Base-by-base conservation (phyloP, 1,284 basidiomycete genomes). In the Thelephora terrestris region DNA sequence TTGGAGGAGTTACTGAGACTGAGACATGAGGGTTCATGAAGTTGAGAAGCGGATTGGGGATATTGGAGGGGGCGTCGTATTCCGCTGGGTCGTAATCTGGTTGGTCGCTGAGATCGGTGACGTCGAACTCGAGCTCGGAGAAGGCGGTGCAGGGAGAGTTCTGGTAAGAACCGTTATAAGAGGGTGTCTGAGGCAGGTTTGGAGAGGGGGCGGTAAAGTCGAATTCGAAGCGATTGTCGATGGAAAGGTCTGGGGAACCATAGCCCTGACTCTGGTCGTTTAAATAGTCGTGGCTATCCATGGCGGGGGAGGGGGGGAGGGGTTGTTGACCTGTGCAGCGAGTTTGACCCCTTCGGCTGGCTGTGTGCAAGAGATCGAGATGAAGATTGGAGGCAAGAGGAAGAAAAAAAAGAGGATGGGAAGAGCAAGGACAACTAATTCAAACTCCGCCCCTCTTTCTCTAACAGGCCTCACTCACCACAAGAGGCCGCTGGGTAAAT, bases 71-170 rank as follows among this genome's bases (percentile, higher is more conserved):
- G 10, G 66, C 59, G 67, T 87, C 83, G 70, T 76, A 86, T 47
- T 82, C 77, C 39, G 71, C 62, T 4, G 81, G 82, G 60, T 85
- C 77, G 73, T 86, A 85, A 23, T 76, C 75, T 9, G 58, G 60
- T 52, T 65, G 63, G 46, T 67, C 67, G 46, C 69, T 66, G 18
- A 73, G 71, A 48, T 75, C 55, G 43, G 52, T 61, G 32, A 70
- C 70, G 44, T 74, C 70, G 37, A 73, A 69, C 38, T 65, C 67
- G 58, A 85, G 78, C 24, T 85, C 82, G 2, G 80, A 82, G 53
- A 76, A 70, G 47, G 63, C 69, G 5, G 81, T 83, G 61, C 72
- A 84, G n/a, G 81, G 81, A 0, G 81, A 83, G 62, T 79, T 76
- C 58, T 78, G 70, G 60, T 75, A 75, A 1, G 73, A 75, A 51